Evolutionary conservation across 2,329 filamentous ascomycete species (phyloP), one percentile per base, ranked within the genome.

Genomic region (Colletotrichum liaoningense): DNA sequence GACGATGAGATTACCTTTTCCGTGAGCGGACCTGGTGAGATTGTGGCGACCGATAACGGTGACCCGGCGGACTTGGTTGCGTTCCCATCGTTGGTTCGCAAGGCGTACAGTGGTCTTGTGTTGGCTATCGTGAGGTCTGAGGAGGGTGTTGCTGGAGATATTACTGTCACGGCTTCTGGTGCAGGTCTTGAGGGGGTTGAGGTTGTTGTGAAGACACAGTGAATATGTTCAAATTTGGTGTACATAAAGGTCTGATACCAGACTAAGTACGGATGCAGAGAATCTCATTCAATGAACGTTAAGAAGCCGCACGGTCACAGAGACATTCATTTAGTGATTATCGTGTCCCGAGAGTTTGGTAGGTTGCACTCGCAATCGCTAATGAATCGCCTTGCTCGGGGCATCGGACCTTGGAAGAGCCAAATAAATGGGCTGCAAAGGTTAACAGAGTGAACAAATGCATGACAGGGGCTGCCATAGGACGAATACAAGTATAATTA

Each of bases 11-110:
- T 89, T 54, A 83, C 80, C 0, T 89, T 89, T 73, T 81, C 83
- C 0, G 74, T 88, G 5, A 77, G 77, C 1, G 86, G 85, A 0
- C 81, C 82, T 0, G 88, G 84, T 0, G 79, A 84, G 76, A 84
- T 90, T 56, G 81, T 87, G 1, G 79, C 85, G 0, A 89, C 88
- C 0, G 87, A 89, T 63, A 89, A 89, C 65, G 88, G 88, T 1
- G 82, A 88, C 67, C 84, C 85, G 5, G 79, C 83, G 1, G 85
- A 88, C 69, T 80, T 86, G 76, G 82, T 79, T 1, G 76, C 82
- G 1, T 88, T 88, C 75, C 82, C 83, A 1, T 83, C 81, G 3
- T 73, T 75, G 8, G 79, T 78, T 42, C 80, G 86, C 16, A 83
- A 84, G 54, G 84, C 84, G 0, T 86, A 84, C 65, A 81, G 79